Base-by-base conservation (phyloP, 2,329 filamentous ascomycete species). In the Aspergillus pseudoglaucus region DNA sequence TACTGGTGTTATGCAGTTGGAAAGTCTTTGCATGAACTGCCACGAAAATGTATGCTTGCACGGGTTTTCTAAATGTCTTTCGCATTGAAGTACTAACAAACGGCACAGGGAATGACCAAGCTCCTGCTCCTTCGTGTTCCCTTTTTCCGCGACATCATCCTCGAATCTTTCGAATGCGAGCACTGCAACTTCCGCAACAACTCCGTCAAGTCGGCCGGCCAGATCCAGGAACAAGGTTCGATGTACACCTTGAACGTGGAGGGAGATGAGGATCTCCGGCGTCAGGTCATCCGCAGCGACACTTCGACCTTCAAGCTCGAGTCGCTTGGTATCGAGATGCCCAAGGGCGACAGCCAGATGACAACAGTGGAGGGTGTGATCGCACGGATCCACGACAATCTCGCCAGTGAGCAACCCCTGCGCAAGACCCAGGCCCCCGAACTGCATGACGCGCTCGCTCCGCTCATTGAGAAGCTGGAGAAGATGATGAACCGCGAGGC, bases 61-160 rank as follows among this genome's bases (percentile, higher is more conserved):
- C 4, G 7, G 17, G 6, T 15, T 25, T 38, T 9, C 14, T 56
- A 59, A 85, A 87, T 22, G 42, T 10, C n/a, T 10, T n/a, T 20
- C 41, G 22, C 30, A 9, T 45, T 45, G 44, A 52, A 44, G 15
- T 45, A 42, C 48, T 55, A 48, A 66, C 40, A 35, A 2, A 12
- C n/a, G 15, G 2, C 33, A 5, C 52, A 94, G 87, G 93, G 93
- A 60, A 81, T 76, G 1, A 98, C 93, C 12, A 81, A 85, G 50
- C 80, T 98, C 18, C 82, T 98, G 39, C 82, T 98, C 47, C 95
- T 94, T 14, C 83, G 83, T 55, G 96, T 98, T 47, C 93, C 93
- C 14, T 97, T 89, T 78, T 98, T 98, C 77, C 89, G 90, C 73
- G 91, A 98, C 69, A 84, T 98, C 54, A 89, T 98, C 61, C 82